Evolutionary conservation across 306 rosid species (phyloP).

Genomic region (Rosa lucieae): DNA sequence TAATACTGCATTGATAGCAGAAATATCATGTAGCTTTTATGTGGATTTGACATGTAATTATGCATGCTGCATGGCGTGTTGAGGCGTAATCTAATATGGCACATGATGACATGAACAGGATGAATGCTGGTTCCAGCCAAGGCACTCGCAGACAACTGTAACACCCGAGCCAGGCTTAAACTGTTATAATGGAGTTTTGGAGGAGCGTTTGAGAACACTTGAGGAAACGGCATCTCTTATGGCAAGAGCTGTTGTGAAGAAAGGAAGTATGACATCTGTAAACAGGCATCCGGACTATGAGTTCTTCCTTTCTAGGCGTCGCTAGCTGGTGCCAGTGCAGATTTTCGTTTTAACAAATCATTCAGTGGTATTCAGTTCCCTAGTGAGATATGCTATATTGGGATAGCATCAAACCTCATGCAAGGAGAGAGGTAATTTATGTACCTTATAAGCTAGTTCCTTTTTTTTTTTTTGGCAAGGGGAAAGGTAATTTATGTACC

Average conservation of each 20-base stretch:
- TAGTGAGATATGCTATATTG: background rate
- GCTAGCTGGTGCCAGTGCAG: constrained; percentile 32
- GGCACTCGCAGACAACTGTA: constrained; percentile 32
- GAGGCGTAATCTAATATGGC: constrained; percentile 12
- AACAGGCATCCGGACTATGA: constrained; percentile 77
- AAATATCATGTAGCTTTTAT: background rate
- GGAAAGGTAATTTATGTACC: background rate
- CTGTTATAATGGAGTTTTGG: constrained; percentile 33
- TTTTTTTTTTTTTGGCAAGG: too few species aligned
- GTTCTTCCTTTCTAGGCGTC: constrained; percentile 71
- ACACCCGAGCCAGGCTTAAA: constrained; percentile 27
- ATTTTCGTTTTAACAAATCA: background rate
- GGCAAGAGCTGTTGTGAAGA: constrained; percentile 74
- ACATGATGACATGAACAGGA: constrained; percentile 41
- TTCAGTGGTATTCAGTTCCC: background rate
- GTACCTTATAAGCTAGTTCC: background rate
- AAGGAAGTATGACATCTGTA: constrained; percentile 42
- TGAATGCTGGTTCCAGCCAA: constrained; percentile 76
- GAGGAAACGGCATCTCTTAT: constrained; percentile 72
- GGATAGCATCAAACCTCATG: constrained; percentile 6
- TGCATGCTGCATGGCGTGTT: background rate
- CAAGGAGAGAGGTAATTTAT: constrained; percentile 7
- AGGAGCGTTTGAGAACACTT: constrained; percentile 61
- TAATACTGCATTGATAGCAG: background rate
- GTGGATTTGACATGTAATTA: constrained; percentile 4